These are phyloP conservation scores for Somion occarium DNA, from an alignment of 1,284 basidiomycete genomes.

Conservation along the genomic window DNA sequence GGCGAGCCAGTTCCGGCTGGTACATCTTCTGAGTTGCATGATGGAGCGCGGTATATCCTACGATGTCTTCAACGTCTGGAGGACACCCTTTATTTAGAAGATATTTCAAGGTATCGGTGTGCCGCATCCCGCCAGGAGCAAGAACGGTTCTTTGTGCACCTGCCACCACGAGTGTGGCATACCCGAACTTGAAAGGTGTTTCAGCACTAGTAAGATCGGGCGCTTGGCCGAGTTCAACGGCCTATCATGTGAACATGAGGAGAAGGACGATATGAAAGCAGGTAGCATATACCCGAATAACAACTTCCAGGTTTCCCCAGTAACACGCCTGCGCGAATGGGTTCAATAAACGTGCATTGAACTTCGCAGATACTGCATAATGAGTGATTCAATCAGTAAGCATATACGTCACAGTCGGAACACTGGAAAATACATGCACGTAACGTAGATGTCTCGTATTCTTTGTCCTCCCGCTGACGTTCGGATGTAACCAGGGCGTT, in stretches of 20 bases:
- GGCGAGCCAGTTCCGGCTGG: constrained; percentile 27
- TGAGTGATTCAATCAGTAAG: background rate
- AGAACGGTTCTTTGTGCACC: constrained; percentile 38
- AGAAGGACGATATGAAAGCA: background rate
- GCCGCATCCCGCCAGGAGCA: constrained; percentile 16
- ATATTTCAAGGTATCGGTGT: constrained; percentile 34
- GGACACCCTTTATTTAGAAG: constrained; percentile 40
- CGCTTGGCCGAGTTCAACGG: constrained; percentile 32
- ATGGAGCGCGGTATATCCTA: constrained; percentile 44
- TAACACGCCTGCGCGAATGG: constrained; percentile 35
- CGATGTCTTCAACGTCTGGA: constrained; percentile 40
- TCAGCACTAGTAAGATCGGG: constrained; percentile 40
- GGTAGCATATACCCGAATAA: constrained; percentile 26
- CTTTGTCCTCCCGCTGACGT: constrained; percentile 28
- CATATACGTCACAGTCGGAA: background rate
- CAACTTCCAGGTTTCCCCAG: constrained; percentile 26
- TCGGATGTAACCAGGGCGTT: constrained; percentile 32
- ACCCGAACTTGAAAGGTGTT: constrained; percentile 43
- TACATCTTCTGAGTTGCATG: constrained; percentile 31
- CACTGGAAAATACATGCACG: constrained; percentile 25
- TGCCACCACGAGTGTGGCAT: constrained; percentile 36
- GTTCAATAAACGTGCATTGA: constrained; percentile 30
- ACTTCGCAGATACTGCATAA: constrained; percentile 20
- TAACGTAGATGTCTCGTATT: constrained; percentile 34
- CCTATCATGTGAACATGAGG: constrained; percentile 21